Evolutionary conservation across 2,329 filamentous ascomycete species (phyloP), one percentile per base, ranked within the genome.

Genomic region (Stagonosporopsis vannaccii): DNA sequence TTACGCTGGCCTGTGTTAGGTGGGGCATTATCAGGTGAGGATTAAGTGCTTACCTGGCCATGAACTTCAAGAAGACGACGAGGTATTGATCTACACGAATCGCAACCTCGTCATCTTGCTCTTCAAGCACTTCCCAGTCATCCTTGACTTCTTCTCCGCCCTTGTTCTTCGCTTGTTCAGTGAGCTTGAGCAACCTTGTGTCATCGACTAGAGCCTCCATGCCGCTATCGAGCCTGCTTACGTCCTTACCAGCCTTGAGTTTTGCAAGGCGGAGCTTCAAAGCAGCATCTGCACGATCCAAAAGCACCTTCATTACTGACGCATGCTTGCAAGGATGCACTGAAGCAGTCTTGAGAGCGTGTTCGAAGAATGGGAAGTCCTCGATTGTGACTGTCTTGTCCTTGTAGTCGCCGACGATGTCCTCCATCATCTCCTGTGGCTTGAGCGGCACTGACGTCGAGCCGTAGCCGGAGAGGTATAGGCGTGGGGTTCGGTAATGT

Each of bases 381-480:
- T 99, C 95, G 56, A 98, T 87, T 1, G 95, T 99, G 58, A 99
- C 95, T 0, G 95, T 99, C 83, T 99, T 99, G 81, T 97, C 92
- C 75, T 96, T 96, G 82, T 97, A 97, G 80, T 97, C 92, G 60
- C 93, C 92, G 32, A 96, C 90, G 54, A 97, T 96, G 75, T 97
- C 92, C 77, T 97, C 91, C 90, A 97, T 96, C 92, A 97, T 97
- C 48, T 89, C 82, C 47, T 90, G 85, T 2, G 92, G 92, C 3
- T 90, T 86, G 0, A 96, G 87, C 1, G 93, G 92, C 63, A 92
- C 90, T 25, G 91, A 91, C 55, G 87, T 85, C 23, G 90, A 85
- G 12, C 87, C 81, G 77, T 98, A 98, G 69, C 95, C 95, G 0
- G 92, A 96, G 43, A 99, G 87, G 77, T 97, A 99, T 69, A 98